Percentiles rank a stretch among this genome's conserved stretches.
phyloP scores from a whole-genome alignment of 1,284 basidiomycete species.

The Sanghuangporus weigelae region DNA sequence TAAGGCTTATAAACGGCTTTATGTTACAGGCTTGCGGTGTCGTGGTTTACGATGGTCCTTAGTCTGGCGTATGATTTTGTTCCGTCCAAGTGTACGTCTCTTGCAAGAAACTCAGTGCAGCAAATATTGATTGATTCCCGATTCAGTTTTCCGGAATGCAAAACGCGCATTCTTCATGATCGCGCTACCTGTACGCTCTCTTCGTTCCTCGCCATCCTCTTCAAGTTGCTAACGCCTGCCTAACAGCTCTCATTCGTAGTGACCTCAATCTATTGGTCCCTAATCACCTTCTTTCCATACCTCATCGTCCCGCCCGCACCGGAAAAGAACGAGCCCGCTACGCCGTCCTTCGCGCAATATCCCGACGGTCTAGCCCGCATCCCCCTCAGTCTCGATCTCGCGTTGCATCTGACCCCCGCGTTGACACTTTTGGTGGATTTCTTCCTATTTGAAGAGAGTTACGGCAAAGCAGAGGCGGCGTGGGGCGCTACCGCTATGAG shows the following conservation, averaged over 20 bases:
- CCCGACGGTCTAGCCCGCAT: constrained; percentile 39
- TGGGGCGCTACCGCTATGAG: constrained; percentile 43
- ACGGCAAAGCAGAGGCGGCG: constrained; percentile 39
- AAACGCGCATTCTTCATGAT: constrained; percentile 58
- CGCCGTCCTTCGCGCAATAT: constrained; percentile 27
- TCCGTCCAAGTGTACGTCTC: constrained; percentile 27
- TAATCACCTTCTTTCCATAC: constrained; percentile 46
- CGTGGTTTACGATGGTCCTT: constrained; percentile 46
- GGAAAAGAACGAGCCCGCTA: constrained; percentile 30
- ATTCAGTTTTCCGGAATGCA: constrained; percentile 35
- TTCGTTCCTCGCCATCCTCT: constrained; percentile 3
- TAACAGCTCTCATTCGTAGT: constrained; percentile 59
- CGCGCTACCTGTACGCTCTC: constrained; percentile 46
- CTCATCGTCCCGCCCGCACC: constrained; percentile 41
- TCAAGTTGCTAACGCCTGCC: neutral
- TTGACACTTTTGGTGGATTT: constrained; percentile 64
- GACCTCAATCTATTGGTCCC: constrained; percentile 67
- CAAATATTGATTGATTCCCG: no score
- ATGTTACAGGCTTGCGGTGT: constrained; percentile 40
- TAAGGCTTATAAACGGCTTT: neutral
- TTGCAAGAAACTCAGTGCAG: no score
- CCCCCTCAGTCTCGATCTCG: constrained; percentile 59
- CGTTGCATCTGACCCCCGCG: constrained; percentile 63
- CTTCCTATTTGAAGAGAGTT: constrained; percentile 60
- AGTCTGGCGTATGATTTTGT: constrained; percentile 46